Evolutionary conservation across 352 stramenopile genomes (phyloP), one percentile per base, ranked within the genome.

Genomic region (Lagenidium giganteum): DNA sequence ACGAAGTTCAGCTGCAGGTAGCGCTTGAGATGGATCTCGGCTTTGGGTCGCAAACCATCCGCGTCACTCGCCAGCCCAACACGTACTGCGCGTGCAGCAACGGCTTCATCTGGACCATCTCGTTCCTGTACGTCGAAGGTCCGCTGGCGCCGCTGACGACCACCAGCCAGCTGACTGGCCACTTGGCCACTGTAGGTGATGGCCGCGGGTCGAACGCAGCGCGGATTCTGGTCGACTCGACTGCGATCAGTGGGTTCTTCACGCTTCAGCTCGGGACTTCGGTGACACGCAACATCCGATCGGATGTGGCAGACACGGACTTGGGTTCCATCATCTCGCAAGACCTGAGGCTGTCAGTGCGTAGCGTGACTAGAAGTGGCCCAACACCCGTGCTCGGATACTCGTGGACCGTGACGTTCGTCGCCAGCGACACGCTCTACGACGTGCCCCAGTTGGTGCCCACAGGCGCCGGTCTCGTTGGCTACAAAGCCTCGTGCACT

Each of bases 381-480:
- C 54, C 67, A 12, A 77, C 26, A 2, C 17, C 41, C 3, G 72
- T 90, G 57, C 44, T 51, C 5, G 69, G 61, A 0, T 89, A 83
- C 37, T 72, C 70, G 8, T 93, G 82, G 82, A 83, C 57, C 35
- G 67, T 93, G 31, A 93, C 82, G 8, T 93, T 89, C 33, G 58
- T 55, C 3, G 76, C 75, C 9, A 87, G 69, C 30, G 67, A 85
- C 18, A 54, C 47, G 26, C 26, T 87, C 1, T 90, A 91, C 42
- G 57, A 92, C 29, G 64, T 87, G 1, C 62, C 68, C 4, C 45
- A 78, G 26, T 42, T 92, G 14, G 43, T 73, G 1, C 60, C 75
- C 0, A 61, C 87, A 26, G 62, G 54, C 25, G 67, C 76, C 5
- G 51, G 74, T 1, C 42, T 93, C n/a, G 62, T 61, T 14, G 82